Conservation (phyloP, 2,329 filamentous ascomycete genomes). For the Penicillium sp. region DNA sequence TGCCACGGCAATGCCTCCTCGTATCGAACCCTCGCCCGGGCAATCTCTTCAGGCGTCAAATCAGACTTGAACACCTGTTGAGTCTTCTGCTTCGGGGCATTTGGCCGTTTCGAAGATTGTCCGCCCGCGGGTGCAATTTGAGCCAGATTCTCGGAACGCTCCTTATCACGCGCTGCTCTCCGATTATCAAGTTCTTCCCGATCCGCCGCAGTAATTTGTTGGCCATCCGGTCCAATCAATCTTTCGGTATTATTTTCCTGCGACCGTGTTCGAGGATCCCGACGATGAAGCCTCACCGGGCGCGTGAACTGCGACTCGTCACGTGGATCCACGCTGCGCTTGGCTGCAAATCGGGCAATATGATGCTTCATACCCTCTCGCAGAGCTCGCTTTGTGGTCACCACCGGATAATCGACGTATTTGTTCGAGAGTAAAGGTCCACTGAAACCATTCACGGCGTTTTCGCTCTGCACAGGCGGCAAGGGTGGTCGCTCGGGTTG, state of each 20-base stretch:
- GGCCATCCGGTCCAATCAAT: constrained; percentile 38
- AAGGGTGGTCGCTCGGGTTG: neutral
- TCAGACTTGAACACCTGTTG: constrained; percentile 86
- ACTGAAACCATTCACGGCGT: constrained; percentile 48
- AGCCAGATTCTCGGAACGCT: constrained; percentile 83
- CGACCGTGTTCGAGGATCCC: constrained; percentile 71
- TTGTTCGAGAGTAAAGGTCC: constrained; percentile 44
- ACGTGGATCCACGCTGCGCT: constrained; percentile 66
- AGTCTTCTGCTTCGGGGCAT: constrained; percentile 73
- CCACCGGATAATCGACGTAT: constrained; percentile 67
- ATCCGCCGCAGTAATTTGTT: constrained; percentile 69
- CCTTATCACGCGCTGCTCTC: constrained; percentile 79
- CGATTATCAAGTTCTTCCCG: constrained; percentile 61
- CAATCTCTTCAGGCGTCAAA: constrained; percentile 72
- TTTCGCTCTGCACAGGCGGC: constrained; percentile 32
- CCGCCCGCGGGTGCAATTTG: constrained; percentile 86
- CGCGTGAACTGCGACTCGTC: constrained; percentile 84
- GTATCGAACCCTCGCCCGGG: constrained; percentile 70
- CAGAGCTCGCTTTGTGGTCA: constrained; percentile 80
- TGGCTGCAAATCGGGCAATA: constrained; percentile 77
- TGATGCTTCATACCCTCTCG: constrained; percentile 83
- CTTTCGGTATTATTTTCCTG: constrained; percentile 61
- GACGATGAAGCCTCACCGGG: constrained; percentile 85
- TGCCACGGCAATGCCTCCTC: constrained; percentile 97
- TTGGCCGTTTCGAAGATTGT: constrained; percentile 69